Percentiles rank a stretch among this genome's conserved stretches.
phyloP scores from a whole-genome alignment of 2,329 filamentous ascomycete genomes.

The Thermoascus crustaceus region DNA sequence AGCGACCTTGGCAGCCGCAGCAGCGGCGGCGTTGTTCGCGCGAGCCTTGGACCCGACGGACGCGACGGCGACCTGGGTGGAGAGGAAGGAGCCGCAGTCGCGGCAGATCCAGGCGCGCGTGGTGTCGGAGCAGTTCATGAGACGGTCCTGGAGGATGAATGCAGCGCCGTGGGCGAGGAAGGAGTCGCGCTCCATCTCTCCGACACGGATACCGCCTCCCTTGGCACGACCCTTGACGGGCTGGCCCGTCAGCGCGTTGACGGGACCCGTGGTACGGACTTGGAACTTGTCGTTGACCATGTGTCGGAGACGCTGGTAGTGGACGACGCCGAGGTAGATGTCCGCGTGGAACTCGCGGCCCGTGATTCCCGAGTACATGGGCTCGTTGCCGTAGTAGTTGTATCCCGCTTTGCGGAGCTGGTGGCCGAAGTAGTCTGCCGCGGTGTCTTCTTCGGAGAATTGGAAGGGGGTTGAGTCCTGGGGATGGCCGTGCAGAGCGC shows the following conservation, averaged over 20 bases:
- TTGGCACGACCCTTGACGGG: conserved; percentile 95
- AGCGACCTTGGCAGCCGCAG: conserved; percentile 23
- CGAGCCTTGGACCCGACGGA: conserved; percentile 20
- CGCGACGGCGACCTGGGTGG: conserved; percentile 54
- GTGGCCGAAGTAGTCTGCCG: conserved; percentile 89
- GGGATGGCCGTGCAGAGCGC: conserved; percentile 86
- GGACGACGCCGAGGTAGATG: conserved; percentile 94
- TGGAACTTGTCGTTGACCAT: conserved; percentile 99
- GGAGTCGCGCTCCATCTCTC: conserved; percentile 97
- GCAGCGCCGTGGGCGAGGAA: conserved; percentile 91
- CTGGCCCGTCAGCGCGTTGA: conserved; percentile 84
- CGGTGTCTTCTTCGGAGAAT: conserved; percentile 86
- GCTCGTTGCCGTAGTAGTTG: conserved; percentile 97
- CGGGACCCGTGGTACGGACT: conserved; percentile 88
- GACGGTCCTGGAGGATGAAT: conserved; percentile 85
- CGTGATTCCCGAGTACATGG: conserved; percentile 96
- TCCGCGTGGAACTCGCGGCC: conserved; percentile 89
- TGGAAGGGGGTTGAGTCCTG: conserved; percentile 94
- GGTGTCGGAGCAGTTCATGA: conserved; percentile 97
- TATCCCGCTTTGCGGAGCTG: conserved; percentile 92
- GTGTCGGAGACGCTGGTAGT: conserved; percentile 95
- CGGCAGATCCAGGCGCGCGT: conserved; percentile 83
- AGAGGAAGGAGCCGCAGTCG: conserved; percentile 81
- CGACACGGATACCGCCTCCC: conserved; percentile 96
- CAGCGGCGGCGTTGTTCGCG: conserved; percentile 18